Evolutionary conservation across 305 asterid species (phyloP).

Genomic region (Fraxinus sp.): DNA sequence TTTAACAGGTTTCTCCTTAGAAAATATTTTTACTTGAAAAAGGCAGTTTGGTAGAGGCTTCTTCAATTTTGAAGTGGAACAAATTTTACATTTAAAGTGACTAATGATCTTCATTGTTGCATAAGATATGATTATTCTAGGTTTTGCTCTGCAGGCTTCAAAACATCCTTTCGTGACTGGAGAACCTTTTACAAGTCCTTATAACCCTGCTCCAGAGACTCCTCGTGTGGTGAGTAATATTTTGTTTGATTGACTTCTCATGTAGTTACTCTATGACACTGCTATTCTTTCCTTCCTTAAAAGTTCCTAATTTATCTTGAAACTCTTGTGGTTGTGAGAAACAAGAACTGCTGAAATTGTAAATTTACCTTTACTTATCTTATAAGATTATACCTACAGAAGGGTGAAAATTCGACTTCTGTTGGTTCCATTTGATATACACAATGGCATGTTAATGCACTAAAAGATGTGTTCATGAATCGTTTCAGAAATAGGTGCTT

Average conservation of each 20-base stretch:
- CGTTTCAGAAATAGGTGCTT: not conserved
- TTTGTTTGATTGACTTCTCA: constrained; percentile 22
- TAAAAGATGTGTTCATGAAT: not conserved
- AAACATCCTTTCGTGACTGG: constrained; percentile 99
- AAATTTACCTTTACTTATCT: constrained; percentile 8
- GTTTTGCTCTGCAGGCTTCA: constrained; percentile 62
- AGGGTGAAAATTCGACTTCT: not conserved
- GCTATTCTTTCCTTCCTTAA: constrained; percentile 14
- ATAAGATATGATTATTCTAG: constrained; percentile 29
- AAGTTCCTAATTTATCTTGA: not conserved
- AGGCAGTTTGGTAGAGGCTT: not conserved
- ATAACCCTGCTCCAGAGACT: constrained; percentile 82
- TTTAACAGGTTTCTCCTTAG: not conserved
- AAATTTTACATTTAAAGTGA: not conserved
- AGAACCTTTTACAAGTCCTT: constrained; percentile 88
- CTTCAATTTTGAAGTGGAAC: not conserved
- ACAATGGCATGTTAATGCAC: constrained; percentile 11
- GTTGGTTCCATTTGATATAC: constrained; percentile 3
- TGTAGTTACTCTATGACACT: not conserved
- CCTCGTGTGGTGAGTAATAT: constrained; percentile 78
- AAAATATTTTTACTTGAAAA: not conserved
- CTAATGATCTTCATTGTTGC: constrained; percentile 15
- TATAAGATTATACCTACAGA: not conserved
- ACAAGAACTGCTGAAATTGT: constrained; percentile 15
- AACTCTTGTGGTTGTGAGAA: constrained; percentile 17